Conservation (phyloP, 768 basidiomycete species). For the Termitomyces sp. region DNA sequence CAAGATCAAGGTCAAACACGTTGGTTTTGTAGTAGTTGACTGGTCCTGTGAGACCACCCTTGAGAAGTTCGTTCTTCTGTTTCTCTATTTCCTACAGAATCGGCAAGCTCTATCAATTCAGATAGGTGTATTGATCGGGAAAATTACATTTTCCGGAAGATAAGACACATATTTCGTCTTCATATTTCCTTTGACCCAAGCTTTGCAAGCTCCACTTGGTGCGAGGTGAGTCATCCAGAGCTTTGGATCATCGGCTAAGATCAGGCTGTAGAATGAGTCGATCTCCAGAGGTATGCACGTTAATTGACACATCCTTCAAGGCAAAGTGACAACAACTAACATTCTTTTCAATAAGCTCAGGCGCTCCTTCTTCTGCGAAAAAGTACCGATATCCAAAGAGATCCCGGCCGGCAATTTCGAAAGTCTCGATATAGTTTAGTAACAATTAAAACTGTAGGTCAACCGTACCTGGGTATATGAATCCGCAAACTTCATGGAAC, state of each 20-base stretch:
- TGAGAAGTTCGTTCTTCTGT: slow-evolving; percentile 5
- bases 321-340: slow-evolving; percentile 15
- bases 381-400: slow-evolving; percentile 32
- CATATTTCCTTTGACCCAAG: slow-evolving; percentile 23
- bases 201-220: slow-evolving; percentile 22
- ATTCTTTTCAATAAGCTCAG: slow-evolving; percentile 29
- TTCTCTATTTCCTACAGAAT: slow-evolving; percentile 1
- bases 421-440: slow-evolving; percentile 6
- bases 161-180: slow-evolving; percentile 18
- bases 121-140: background rate
- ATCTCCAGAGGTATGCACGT: slow-evolving; percentile 18
- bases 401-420: slow-evolving; percentile 23
- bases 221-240: slow-evolving; percentile 22
- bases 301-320: background rate
- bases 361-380: slow-evolving; percentile 28
- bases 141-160: slow-evolving; percentile 22
- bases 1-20: slow-evolving; percentile 17
- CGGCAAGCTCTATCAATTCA: background rate
- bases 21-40: slow-evolving; percentile 14
- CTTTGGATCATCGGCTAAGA: slow-evolving; percentile 24
- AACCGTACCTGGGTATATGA: background rate
- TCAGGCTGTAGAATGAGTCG: slow-evolving; percentile 32
- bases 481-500: slow-evolving; percentile 11
- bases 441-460: background rate
- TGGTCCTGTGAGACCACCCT: slow-evolving; percentile 6